These are phyloP conservation scores for Lentinula detonsa DNA, from an alignment of 768 basidiomycete genomes.

Conservation along the genomic window DNA sequence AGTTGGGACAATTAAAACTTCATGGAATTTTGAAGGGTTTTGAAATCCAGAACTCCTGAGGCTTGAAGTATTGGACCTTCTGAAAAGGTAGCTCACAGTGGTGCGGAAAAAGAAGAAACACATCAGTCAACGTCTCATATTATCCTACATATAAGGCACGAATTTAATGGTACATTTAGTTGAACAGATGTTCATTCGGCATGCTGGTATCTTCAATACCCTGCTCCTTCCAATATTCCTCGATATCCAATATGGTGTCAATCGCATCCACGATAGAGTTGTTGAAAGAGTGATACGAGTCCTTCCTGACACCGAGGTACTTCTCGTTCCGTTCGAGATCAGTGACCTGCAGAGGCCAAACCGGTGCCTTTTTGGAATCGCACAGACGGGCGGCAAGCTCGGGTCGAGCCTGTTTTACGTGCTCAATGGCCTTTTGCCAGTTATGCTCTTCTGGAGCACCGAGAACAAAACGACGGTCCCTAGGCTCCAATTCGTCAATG, in stretches of 20 bases:
- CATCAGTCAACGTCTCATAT: too few species aligned
- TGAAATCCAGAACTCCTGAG: too few species aligned
- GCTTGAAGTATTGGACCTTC: too few species aligned
- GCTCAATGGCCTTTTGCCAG: slow-evolving; percentile 2
- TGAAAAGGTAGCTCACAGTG: too few species aligned
- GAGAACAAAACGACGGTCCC: background rate
- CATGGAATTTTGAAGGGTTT: too few species aligned
- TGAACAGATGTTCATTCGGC: slow-evolving; percentile 3
- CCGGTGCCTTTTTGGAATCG: background rate
- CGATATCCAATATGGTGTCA: slow-evolving; percentile 1
- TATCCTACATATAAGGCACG: too few species aligned
- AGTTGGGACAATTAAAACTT: too few species aligned
- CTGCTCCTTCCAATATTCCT: slow-evolving; percentile 4
- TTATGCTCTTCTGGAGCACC: slow-evolving; percentile 4
- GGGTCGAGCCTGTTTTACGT: slow-evolving; percentile 4
- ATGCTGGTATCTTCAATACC: background rate
- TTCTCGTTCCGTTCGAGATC: background rate
- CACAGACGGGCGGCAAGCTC: slow-evolving; percentile 2
- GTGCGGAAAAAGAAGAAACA: too few species aligned
- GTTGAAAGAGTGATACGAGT: background rate
- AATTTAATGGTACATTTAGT: background rate
- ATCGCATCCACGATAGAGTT: slow-evolving; percentile 4
- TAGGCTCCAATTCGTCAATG: background rate
- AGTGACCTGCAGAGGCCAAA: background rate
- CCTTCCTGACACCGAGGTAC: slow-evolving; percentile 5